A percentile compares a stretch with the other conserved stretches of the same genome.
Evolutionary conservation across 2,329 filamentous ascomycete genomes (phyloP).

Genomic region (Grosmannia huntii): DNA sequence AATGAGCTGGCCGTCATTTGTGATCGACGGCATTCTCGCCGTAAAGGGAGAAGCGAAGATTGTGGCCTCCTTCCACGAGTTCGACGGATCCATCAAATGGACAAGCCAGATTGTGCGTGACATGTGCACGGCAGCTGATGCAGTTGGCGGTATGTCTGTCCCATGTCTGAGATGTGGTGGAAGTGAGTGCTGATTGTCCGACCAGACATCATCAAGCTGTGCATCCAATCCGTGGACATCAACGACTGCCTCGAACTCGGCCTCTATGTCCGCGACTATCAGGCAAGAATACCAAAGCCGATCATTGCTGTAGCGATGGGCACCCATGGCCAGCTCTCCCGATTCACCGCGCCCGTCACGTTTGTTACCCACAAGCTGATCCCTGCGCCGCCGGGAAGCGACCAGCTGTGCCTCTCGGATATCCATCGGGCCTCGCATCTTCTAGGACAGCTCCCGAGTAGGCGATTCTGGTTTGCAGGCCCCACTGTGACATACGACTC

Average conservation of each 20-base stretch:
- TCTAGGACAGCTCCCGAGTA: background rate
- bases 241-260: background rate
- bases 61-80: background rate
- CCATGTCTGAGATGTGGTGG: background rate
- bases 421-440: background rate
- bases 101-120: background rate
- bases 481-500: background rate
- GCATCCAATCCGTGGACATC: background rate
- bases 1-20: background rate
- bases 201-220: background rate
- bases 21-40: background rate
- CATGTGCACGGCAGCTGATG: background rate
- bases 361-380: conserved; percentile 1
- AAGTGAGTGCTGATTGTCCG: background rate
- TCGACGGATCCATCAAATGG: background rate
- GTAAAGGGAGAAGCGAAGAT: background rate
- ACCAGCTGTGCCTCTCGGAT: background rate
- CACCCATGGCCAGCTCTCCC: background rate
- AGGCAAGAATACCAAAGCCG: background rate
- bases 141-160: background rate
- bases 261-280: background rate
- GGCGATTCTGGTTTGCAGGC: background rate
- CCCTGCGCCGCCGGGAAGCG: background rate
- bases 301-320: conserved; percentile 2
- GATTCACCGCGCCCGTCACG: conserved; percentile 1